Evolutionary conservation across 2,329 filamentous ascomycete species (phyloP).

Genomic region (Aspergillus pseudonomiae): DNA sequence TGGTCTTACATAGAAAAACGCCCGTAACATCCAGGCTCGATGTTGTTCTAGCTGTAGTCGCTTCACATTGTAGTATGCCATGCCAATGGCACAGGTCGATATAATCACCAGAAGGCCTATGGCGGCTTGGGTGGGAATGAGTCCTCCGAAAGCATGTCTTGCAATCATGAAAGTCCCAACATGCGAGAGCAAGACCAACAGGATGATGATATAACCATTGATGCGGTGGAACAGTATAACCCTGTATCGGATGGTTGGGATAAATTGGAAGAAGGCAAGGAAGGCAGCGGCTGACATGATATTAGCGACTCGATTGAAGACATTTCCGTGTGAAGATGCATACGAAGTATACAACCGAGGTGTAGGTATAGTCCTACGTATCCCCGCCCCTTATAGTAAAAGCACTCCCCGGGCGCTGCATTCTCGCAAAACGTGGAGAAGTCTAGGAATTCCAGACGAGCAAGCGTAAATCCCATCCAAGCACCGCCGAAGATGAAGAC

Average conservation of each 20-base stretch:
- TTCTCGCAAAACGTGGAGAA: neutral
- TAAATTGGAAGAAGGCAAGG: constrained; percentile 3
- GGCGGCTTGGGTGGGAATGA: neutral
- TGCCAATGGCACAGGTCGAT: neutral
- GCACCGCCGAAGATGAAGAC: constrained; percentile 6
- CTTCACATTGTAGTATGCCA: constrained; percentile 6
- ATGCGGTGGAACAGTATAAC: neutral
- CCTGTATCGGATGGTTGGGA: neutral
- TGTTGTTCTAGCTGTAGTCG: constrained; percentile 5
- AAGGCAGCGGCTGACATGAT: neutral
- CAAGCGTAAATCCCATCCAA: constrained; percentile 1
- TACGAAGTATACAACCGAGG: neutral
- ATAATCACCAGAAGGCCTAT: neutral
- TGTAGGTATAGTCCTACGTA: constrained; percentile 2
- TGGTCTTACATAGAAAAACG: constrained; percentile 1
- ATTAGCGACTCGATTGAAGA: neutral
- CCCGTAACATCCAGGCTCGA: constrained; percentile 3
- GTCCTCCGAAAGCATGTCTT: neutral
- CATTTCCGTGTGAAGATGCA: neutral
- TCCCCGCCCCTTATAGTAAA: neutral
- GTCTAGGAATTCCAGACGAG: constrained; percentile 1
- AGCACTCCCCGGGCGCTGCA: neutral
- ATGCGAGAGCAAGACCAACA: neutral
- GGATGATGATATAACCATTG: neutral
- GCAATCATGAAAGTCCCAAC: constrained; percentile 1